Evolutionary conservation across 805 yeast genomes (phyloP), one percentile per base, ranked within the genome.

Genomic region (Pichia gijzeniarum): DNA sequence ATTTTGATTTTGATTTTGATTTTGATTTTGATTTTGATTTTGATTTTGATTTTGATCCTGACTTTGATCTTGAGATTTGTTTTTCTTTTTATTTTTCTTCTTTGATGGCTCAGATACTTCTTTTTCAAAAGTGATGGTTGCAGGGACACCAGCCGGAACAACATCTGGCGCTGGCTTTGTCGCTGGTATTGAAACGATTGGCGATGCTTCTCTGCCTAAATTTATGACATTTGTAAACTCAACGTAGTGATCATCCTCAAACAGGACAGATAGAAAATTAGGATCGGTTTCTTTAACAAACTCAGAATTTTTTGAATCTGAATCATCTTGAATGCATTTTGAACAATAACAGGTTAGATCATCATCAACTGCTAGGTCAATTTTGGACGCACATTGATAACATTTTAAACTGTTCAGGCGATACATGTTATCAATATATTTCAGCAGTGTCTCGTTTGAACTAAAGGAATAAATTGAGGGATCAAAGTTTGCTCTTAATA

Each of bases 401-500:
- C 51, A 48, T 30, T 16, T 19, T 19, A 48, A 34, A 31, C 45
- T 31, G 16, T 13, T 30, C 13, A 48, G 35, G 17, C 32, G 32
- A 22, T 35, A 48, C 39, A 38, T 41, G 33, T 45, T 41, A 35
- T 38, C 49, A 21, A 35, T 36, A 38, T 38, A 46, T 40, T 45
- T 40, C 30, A 31, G 36, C 2, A 36, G 35, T 19, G 34, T 28
- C 6, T 18, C 35, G n/a, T 13, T 27, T 19, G 37, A 14, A 40
- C 34, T 30, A 6, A 44, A 39, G n/a, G 48, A 34, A 40, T 44
- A 35, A 31, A 35, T 28, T 22, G 34, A 35, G 3, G 40, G 36
- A 35, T 39, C 40, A 27, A 14, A 44, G 14, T 40, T 41, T 6
- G 34, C 16, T 4, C 34, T 30, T 16, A 22, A 35, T 8, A 41